phyloP scores from a whole-genome alignment of 257 asterid genomes.

The Solanum dulcamara region DNA sequence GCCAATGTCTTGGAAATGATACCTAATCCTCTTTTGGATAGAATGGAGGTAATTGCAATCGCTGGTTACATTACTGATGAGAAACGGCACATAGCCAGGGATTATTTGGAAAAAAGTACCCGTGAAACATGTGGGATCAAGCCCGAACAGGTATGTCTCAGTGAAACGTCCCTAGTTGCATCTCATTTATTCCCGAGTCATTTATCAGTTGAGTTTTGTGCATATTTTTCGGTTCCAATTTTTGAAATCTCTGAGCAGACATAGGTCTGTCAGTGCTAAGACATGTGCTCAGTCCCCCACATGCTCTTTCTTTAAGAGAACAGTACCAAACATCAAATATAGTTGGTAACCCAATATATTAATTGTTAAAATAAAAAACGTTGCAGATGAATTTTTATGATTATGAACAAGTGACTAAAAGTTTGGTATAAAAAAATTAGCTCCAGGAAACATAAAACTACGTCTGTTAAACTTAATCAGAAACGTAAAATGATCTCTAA shows the following conservation, averaged over 20 bases:
- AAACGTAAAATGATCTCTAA: background rate
- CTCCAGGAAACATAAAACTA: background rate
- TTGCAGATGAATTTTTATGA: background rate
- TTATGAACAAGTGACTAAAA: background rate
- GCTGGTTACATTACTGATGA: constrained; percentile 98
- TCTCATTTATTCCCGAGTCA: background rate
- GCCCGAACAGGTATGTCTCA: constrained; percentile 63
- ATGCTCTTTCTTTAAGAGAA: background rate
- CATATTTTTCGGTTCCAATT: background rate
- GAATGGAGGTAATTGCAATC: constrained; percentile 95
- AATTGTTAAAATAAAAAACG: background rate
- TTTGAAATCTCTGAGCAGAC: background rate
- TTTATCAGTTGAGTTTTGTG: background rate
- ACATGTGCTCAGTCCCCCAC: background rate
- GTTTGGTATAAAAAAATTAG: background rate
- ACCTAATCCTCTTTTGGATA: constrained; percentile 90
- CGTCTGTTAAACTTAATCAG: background rate
- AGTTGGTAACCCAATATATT: background rate
- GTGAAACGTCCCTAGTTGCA: background rate
- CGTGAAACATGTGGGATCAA: constrained; percentile 94
- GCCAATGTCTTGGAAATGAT: constrained; percentile 87
- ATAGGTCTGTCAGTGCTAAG: background rate
- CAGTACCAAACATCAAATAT: background rate
- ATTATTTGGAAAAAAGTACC: constrained; percentile 85
- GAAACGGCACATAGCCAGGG: constrained; percentile 96